Percentiles rank a stretch among this genome's conserved stretches.
Conservation (phyloP, 176 grass and related monocot species). For the Rhipidocladum racemiflorum region DNA sequence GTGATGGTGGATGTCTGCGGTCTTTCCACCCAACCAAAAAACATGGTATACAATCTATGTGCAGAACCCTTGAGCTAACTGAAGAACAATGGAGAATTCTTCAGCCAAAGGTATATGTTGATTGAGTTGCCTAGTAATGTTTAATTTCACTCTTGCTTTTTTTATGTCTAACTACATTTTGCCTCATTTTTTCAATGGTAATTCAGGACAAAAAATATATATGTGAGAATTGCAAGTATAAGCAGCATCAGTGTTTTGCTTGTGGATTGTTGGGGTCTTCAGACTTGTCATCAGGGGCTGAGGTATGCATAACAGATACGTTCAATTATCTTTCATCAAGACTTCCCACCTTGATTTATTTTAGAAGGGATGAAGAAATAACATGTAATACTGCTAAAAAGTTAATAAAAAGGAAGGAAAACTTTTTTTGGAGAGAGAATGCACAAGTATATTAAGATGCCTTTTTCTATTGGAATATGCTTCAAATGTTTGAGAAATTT, state of each 20-base stretch:
- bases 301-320: conserved; percentile 27
- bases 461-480: neutral
- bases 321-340: neutral
- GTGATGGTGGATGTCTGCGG: conserved; percentile 54
- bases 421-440: neutral
- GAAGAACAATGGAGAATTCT: conserved; percentile 11
- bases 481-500: neutral
- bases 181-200: conserved; percentile 23
- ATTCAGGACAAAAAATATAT: conserved; percentile 33
- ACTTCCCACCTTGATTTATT: neutral
- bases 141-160: conserved; percentile 17
- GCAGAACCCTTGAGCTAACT: conserved; percentile 40
- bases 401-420: neutral
- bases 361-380: neutral
- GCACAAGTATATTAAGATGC: neutral
- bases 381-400: neutral
- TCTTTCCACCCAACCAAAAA: conserved; percentile 53
- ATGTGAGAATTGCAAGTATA: conserved; percentile 51
- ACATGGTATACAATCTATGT: conserved; percentile 26
- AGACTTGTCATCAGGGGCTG: conserved; percentile 24
- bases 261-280: conserved; percentile 64
- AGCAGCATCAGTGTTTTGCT: conserved; percentile 58
- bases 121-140: neutral
- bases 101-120: conserved; percentile 38
- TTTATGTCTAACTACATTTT: conserved; percentile 24